Base-by-base conservation (phyloP, 2,329 filamentous ascomycete species). In the Venturia pyrina region DNA sequence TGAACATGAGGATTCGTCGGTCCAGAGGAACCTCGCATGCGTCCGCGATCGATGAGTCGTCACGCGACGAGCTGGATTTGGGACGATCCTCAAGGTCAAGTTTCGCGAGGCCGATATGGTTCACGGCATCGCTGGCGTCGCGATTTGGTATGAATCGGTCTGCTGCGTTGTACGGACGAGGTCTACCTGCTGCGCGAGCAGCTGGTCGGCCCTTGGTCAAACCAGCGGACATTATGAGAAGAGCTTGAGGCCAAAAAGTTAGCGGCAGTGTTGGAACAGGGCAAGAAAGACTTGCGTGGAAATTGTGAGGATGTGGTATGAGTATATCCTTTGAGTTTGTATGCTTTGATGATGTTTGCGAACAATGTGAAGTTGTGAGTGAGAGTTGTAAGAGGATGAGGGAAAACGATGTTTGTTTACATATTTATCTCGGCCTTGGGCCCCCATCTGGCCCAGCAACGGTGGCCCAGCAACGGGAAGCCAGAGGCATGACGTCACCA, bases 1-100 rank as follows among this genome's bases (percentile, higher is more conserved):
- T 99, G 85, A 97, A 99, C 67, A 95, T 90, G 63, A 99, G 89
- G 72, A 99, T 99, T 69, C 95, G 90, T 65, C 93, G 96, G 82
- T 93, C 96, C 68, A 96, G 85, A 74, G 87, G 93, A 69, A 99
- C 91, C 66, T 93, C 95, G 76, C 93, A 98, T 62, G 93, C 93
- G 70, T 87, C 88, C 59, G 93, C 93, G 59, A 98, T 82, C 2
- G 92, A 93, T 67, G 95, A 91, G 78, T 97, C 90, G 77, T 97
- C 28, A 98, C 28, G 93, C 93, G 64, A 91, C 87, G 2, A 28
- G 28, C 28, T 28, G 28, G 28, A 28, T 28, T 28, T 28, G 28
- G 28, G 28, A 63, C 91, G 90, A 48, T 81, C 75, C 60, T 76
- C 73, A 19, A 73, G 71, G 65, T 95, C 90, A 57, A 93, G 85